phyloP scores from a whole-genome alignment of 495 filamentous ascomycete genomes.

The Thermothielavioides terrestris region DNA sequence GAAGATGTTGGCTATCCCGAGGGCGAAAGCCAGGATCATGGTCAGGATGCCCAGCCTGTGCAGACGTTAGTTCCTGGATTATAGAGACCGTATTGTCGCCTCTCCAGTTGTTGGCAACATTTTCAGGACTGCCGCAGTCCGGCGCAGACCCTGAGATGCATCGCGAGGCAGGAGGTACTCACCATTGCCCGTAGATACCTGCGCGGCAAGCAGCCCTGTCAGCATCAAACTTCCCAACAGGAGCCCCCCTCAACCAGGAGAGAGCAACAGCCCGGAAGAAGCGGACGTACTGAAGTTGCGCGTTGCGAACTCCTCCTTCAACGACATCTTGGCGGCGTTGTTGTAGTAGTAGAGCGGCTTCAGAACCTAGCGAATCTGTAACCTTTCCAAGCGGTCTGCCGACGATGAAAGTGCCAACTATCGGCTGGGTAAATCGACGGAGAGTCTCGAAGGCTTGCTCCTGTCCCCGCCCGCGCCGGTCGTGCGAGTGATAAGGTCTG shows the following conservation, averaged over 20 bases:
- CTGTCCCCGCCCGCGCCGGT: background rate
- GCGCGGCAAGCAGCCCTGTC: conserved; percentile 22
- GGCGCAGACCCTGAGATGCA: background rate
- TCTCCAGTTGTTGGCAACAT: no score
- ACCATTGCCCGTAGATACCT: conserved; percentile 99
- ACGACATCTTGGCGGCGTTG: conserved; percentile 36
- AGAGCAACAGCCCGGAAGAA: background rate
- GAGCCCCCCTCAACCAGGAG: background rate
- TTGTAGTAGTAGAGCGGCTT: no score
- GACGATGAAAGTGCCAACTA: background rate
- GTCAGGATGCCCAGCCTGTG: conserved; percentile 89
- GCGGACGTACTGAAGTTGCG: conserved; percentile 92
- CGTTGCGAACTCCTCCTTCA: conserved; percentile 74
- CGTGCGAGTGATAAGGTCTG: background rate
- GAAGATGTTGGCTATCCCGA: conserved; percentile 89
- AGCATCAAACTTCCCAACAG: conserved; percentile 3
- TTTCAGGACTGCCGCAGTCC: background rate
- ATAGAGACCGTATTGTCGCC: no score
- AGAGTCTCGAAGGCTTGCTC: background rate
- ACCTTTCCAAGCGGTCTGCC: background rate
- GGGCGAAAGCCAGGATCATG: conserved; percentile 90
- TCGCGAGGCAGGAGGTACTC: conserved; percentile 33
- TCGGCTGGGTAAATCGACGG: background rate
- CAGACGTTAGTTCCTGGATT: conserved; percentile 16
- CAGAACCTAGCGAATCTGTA: background rate